phyloP scores from a whole-genome alignment of 345 rosid species.

The Salix purpurea region DNA sequence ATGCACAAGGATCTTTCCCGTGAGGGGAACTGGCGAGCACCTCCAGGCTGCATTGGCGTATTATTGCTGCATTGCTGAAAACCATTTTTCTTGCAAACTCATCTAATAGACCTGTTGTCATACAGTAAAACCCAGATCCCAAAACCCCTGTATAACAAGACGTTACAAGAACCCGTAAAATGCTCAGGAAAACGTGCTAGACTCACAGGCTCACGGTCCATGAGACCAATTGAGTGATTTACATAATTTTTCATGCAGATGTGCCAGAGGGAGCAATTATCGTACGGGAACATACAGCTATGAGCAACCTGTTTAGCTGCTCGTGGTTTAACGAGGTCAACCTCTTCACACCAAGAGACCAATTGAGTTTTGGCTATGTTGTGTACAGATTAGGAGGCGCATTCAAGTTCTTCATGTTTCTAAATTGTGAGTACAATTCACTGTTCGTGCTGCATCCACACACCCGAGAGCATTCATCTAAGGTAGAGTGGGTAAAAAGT shows the following conservation, averaged over 20 bases:
- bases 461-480: constrained; percentile 91
- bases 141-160: no score
- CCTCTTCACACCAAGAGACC: constrained; percentile 96
- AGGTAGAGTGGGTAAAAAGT: constrained; percentile 90
- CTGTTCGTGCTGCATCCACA: constrained; percentile 81
- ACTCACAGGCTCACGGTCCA: no score
- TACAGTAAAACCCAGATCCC: no score
- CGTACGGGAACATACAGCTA: constrained; percentile 72
- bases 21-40: no score
- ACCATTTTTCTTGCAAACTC: no score
- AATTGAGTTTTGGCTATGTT: constrained; percentile 86
- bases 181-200: no score
- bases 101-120: no score
- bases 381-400: constrained; percentile 61
- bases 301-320: constrained; percentile 84
- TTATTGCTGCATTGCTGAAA: no score
- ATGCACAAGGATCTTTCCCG: no score
- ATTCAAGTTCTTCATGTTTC: constrained; percentile 83
- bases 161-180: no score
- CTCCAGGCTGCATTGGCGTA: no score
- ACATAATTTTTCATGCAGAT: constrained; percentile 42
- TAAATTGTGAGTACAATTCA: constrained; percentile 88
- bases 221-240: background rate
- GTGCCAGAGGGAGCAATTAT: constrained; percentile 98
- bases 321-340: constrained; percentile 96